Percentiles rank a stretch among this genome's conserved stretches.
Conservation (phyloP, 2,329 filamentous ascomycete species). For the Scedosporium boydii region DNA sequence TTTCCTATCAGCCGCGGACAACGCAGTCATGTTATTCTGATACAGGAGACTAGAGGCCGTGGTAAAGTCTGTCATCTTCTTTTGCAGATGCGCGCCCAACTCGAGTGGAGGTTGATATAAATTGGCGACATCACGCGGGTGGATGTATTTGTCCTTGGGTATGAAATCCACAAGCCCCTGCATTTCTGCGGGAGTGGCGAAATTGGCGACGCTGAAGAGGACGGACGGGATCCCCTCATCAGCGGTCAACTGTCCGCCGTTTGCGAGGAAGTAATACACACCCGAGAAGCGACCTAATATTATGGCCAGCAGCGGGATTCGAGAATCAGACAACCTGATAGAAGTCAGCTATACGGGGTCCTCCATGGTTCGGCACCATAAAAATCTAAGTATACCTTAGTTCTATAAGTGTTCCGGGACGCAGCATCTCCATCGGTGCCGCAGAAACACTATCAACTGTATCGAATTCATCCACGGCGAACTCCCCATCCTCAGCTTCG, state of each 20-base stretch:
- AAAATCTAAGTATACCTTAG: background rate
- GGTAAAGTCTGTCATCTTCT: conserved; percentile 37
- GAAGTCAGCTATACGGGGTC: conserved; percentile 1
- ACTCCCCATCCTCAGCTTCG: background rate
- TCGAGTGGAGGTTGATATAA: conserved; percentile 32
- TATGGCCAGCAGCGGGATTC: conserved; percentile 39
- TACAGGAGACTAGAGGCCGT: conserved; percentile 32
- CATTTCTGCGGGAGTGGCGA: conserved; percentile 31
- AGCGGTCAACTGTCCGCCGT: conserved; percentile 39
- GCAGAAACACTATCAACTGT: background rate
- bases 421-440: background rate
- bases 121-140: conserved; percentile 10
- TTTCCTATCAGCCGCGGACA: conserved; percentile 35
- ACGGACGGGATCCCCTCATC: conserved; percentile 28
- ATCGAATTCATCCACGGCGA: background rate
- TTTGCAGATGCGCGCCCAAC: conserved; percentile 31
- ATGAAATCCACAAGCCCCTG: conserved; percentile 18
- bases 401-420: conserved; percentile 9
- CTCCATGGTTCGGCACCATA: background rate
- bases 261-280: conserved; percentile 44
- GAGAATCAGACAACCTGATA: conserved; percentile 24
- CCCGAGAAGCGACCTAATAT: conserved; percentile 42
- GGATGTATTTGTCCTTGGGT: conserved; percentile 7
- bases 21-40: conserved; percentile 34
- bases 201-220: conserved; percentile 40